Evolutionary conservation across 257 asterid species (phyloP).

Genomic region (Rauvolfia tetraphylla): DNA sequence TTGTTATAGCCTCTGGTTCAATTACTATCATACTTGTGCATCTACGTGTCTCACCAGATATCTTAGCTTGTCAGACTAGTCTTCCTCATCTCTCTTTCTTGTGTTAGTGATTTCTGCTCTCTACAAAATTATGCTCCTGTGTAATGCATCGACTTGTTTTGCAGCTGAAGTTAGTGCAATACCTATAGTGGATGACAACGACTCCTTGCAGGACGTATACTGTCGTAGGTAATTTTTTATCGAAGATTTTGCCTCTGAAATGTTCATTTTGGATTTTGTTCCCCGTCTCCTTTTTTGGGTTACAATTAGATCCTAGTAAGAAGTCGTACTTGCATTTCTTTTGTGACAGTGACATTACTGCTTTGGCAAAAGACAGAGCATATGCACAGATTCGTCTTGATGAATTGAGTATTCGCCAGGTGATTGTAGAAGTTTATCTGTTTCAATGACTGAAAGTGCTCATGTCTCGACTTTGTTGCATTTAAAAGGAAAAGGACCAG

Average conservation of each 20-base stretch:
- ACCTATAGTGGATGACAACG: constrained; percentile 73
- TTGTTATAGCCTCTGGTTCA: neutral
- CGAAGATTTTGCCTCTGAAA: neutral
- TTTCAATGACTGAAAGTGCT: neutral
- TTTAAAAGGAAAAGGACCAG: neutral
- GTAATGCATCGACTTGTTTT: constrained; percentile 6
- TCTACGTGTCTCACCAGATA: neutral
- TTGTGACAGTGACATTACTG: constrained; percentile 58
- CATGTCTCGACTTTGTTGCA: neutral
- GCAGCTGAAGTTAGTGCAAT: constrained; percentile 71
- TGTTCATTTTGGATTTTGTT: neutral
- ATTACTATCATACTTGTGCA: neutral
- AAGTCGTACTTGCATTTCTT: constrained; percentile 13
- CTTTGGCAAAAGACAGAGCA: constrained; percentile 69
- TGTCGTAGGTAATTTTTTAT: constrained; percentile 50
- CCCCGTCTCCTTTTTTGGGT: neutral
- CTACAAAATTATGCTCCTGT: neutral
- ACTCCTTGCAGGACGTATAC: constrained; percentile 67
- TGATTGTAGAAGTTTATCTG: constrained; percentile 18
- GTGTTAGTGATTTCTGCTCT: neutral
- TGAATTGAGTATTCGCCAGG: constrained; percentile 64
- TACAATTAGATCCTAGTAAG: constrained; percentile 1
- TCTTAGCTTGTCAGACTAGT: neutral
- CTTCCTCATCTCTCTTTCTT: neutral
- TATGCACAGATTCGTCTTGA: constrained; percentile 64